Conservation (phyloP, 1,284 basidiomycete species). For the Malassezia nana region DNA sequence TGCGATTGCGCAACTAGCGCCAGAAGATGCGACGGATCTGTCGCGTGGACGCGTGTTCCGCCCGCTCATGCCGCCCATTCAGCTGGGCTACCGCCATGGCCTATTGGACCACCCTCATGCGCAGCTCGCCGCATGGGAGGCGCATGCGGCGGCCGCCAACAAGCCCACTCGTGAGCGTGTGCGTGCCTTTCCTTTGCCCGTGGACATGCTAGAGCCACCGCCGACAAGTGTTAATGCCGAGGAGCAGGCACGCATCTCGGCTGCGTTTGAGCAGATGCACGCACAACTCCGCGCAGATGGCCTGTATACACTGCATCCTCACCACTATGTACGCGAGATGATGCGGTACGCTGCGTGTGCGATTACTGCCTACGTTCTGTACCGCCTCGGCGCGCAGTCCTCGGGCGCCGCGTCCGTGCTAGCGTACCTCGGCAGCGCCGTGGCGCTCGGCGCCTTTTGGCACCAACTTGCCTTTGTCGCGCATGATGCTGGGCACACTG, state of each 20-base stretch:
- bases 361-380: constrained; percentile 58
- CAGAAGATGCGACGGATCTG: constrained; percentile 48
- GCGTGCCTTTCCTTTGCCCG: constrained; percentile 32
- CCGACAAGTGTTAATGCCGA: constrained; percentile 52
- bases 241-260: constrained; percentile 62
- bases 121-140: constrained; percentile 31
- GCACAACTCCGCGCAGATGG: constrained; percentile 65
- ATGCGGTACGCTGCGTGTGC: constrained; percentile 64
- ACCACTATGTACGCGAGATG: constrained; percentile 83
- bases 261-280: constrained; percentile 72
- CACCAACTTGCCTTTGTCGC: constrained; percentile 86
- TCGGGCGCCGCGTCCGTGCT: background rate
- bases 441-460: constrained; percentile 78
- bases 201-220: constrained; percentile 46
- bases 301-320: constrained; percentile 71
- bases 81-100: constrained; percentile 57
- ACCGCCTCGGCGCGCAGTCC: constrained; percentile 47
- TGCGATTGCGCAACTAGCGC: constrained; percentile 64
- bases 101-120: constrained; percentile 42
- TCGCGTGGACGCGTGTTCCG: constrained; percentile 55
- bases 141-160: constrained; percentile 1
- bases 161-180: constrained; percentile 19
- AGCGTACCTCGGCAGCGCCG: constrained; percentile 58
- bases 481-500: constrained; percentile 90
- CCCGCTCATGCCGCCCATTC: constrained; percentile 78